Evolutionary conservation across 116 monocot genomes (phyloP).

Genomic region (Dioscorea cayenensis): DNA sequence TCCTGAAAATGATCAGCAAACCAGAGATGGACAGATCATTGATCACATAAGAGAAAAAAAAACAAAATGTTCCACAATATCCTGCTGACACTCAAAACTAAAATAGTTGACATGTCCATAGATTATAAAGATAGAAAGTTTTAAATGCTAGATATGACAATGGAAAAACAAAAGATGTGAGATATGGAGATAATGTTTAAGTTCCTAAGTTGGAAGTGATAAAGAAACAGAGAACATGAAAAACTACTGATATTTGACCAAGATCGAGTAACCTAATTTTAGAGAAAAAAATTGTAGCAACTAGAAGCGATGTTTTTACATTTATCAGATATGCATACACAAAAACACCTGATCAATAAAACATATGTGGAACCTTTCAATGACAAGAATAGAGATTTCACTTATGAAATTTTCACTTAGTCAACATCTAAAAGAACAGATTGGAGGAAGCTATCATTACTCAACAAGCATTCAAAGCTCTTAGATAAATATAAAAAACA

Average conservation of each 20-base stretch:
- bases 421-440: neutral
- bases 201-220: neutral
- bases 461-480: neutral
- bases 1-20: slow-evolving; percentile 47
- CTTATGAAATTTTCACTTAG: neutral
- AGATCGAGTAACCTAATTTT: neutral
- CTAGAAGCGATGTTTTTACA: neutral
- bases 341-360: neutral
- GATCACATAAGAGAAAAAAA: neutral
- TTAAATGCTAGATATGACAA: too few species aligned
- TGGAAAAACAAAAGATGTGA: neutral
- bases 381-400: neutral
- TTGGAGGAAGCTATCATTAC: neutral
- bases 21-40: slow-evolving; percentile 10
- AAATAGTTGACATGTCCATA: too few species aligned
- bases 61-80: too few species aligned
- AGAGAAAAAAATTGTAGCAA: too few species aligned
- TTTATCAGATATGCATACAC: neutral
- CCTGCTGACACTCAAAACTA: too few species aligned
- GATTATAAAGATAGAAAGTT: too few species aligned
- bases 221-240: neutral
- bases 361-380: neutral
- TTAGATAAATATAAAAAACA: neutral
- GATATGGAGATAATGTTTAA: neutral
- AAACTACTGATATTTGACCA: neutral